Evolutionary conservation across 176 grass and related monocot genomes (phyloP).

Genomic region (Thinopyrum elongatum): DNA sequence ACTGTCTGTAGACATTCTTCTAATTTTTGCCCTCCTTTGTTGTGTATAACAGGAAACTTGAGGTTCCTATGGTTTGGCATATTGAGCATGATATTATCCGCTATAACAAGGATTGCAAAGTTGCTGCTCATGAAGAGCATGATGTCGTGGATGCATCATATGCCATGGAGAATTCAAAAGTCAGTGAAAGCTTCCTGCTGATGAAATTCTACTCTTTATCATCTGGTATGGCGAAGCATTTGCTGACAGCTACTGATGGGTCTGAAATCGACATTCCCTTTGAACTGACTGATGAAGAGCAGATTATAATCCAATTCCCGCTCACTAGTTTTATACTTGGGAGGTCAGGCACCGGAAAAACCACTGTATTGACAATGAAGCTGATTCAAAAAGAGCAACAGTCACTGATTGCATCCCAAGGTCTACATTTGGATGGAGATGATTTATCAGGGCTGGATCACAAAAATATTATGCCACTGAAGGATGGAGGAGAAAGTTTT

Average conservation of each 20-base stretch:
- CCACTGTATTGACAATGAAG: conserved; percentile 77
- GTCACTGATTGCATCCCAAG: conserved; percentile 59
- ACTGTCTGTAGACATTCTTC: background rate
- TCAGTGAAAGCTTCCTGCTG: conserved; percentile 76
- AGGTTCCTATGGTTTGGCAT: conserved; percentile 67
- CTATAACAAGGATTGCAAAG: conserved; percentile 38
- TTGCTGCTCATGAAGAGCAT: conserved; percentile 23
- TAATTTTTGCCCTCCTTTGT: background rate
- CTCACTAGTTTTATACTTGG: conserved; percentile 73
- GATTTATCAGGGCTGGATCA: background rate
- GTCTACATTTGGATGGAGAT: conserved; percentile 11
- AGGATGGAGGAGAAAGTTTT: conserved; percentile 27
- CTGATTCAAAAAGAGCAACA: conserved; percentile 64
- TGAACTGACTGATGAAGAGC: conserved; percentile 80
- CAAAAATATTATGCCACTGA: background rate
- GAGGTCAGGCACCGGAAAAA: conserved; percentile 85
- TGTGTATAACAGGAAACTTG: conserved; percentile 48
- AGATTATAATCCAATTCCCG: conserved; percentile 62
- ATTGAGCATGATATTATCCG: conserved; percentile 34
- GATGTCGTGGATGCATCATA: conserved; percentile 16
- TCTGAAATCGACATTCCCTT: conserved; percentile 68
- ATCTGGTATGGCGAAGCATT: conserved; percentile 62
- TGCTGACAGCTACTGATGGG: conserved; percentile 75
- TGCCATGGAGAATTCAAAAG: conserved; percentile 67
- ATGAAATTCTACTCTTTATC: conserved; percentile 93